phyloP scores from a whole-genome alignment of 2,329 filamentous ascomycete genomes.

The Sporothrix protearum region DNA sequence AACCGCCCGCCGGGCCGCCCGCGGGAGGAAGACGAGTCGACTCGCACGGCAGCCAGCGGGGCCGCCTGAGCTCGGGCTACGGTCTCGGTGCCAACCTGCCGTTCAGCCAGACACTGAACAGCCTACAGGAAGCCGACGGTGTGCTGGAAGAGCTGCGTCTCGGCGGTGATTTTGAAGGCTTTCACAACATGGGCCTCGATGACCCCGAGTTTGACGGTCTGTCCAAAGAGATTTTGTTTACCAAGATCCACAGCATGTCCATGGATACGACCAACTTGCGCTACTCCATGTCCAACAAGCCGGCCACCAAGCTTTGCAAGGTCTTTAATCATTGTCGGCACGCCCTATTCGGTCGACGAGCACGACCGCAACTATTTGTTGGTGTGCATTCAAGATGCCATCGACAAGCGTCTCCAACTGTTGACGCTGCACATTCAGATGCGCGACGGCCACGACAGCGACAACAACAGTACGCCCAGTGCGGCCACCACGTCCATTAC shows the following conservation, averaged over 20 bases:
- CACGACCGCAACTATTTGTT: conserved; percentile 54
- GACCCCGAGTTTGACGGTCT: conserved; percentile 70
- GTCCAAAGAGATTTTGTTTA: conserved; percentile 67
- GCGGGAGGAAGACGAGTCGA: conserved; percentile 58
- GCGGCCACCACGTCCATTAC: conserved; percentile 36
- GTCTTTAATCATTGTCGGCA: conserved; percentile 66
- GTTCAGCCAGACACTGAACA: conserved; percentile 52
- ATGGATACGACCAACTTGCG: conserved; percentile 59
- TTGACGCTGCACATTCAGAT: conserved; percentile 58
- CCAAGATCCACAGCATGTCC: conserved; percentile 65
- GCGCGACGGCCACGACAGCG: conserved; percentile 25
- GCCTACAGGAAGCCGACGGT: conserved; percentile 64
- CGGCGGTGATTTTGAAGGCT: conserved; percentile 61
- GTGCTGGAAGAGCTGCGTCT: conserved; percentile 65
- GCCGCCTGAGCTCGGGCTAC: conserved; percentile 54
- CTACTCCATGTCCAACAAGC: conserved; percentile 54
- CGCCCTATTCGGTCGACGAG: conserved; percentile 53
- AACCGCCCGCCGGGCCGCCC: conserved; percentile 46
- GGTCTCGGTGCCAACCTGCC: conserved; percentile 32
- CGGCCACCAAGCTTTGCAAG: conserved; percentile 53
- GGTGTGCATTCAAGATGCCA: conserved; percentile 66
- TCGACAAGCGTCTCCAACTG: conserved; percentile 64
- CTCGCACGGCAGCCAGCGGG: conserved; percentile 67
- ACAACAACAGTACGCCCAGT: conserved; percentile 13
- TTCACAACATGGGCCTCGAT: conserved; percentile 68